These are phyloP conservation scores for Vicia villosa DNA, from an alignment of 306 rosid genomes.

Conservation along the genomic window DNA sequence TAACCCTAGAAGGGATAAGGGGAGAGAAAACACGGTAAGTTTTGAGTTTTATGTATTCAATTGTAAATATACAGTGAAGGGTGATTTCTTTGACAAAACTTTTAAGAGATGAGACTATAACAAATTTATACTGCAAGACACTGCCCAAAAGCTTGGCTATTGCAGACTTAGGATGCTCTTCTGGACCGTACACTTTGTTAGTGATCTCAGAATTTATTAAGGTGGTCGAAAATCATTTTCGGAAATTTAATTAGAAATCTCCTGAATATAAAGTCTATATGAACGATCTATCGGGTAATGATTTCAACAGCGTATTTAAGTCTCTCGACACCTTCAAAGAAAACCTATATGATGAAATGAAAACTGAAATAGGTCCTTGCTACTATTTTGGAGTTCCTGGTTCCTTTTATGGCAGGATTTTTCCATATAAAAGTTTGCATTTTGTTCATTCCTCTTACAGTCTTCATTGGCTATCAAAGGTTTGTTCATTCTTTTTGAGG, in stretches of 20 bases:
- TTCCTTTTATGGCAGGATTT: constrained; percentile 59
- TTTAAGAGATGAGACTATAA: constrained; percentile 48
- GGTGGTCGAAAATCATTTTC: constrained; percentile 38
- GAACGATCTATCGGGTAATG: constrained; percentile 53
- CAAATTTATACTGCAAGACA: constrained; percentile 14
- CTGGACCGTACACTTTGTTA: constrained; percentile 57
- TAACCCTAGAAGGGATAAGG: too few species aligned
- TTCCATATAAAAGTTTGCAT: constrained; percentile 37
- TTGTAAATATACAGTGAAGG: constrained; percentile 35
- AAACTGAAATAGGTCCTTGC: constrained; percentile 37
- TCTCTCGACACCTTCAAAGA: constrained; percentile 44
- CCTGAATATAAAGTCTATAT: constrained; percentile 46
- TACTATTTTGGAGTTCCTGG: constrained; percentile 54
- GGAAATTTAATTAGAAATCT: constrained; percentile 26
- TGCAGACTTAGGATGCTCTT: constrained; percentile 69
- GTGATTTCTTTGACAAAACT: constrained; percentile 43
- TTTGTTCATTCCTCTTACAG: constrained; percentile 59
- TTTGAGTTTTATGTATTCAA: neutral
- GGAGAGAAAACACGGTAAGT: too few species aligned
- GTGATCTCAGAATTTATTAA: constrained; percentile 43
- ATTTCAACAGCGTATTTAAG: constrained; percentile 54
- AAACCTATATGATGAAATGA: constrained; percentile 28
- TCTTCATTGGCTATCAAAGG: constrained; percentile 63
- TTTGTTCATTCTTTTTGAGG: neutral
- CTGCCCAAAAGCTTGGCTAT: constrained; percentile 38